Conservation (phyloP, 345 rosid species). For the Triadica sebifera region DNA sequence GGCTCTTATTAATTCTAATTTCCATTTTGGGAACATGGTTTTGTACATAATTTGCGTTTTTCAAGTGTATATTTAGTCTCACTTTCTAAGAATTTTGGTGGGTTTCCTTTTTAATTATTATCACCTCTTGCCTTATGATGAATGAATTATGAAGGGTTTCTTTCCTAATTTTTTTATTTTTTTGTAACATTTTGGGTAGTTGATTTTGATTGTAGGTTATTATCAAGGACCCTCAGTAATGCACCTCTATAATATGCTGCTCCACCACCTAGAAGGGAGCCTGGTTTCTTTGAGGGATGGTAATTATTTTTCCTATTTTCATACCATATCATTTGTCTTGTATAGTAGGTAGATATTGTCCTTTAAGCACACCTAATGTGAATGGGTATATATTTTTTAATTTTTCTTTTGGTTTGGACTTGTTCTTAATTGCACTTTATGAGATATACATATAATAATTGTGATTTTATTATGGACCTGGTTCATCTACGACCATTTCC, state of each 20-base stretch:
- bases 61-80: too few species aligned
- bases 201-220: slow-evolving; percentile 32
- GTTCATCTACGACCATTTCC: neutral
- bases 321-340: neutral
- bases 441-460: too few species aligned
- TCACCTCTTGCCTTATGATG: too few species aligned
- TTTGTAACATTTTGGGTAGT: neutral
- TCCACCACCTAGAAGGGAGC: too few species aligned
- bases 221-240: slow-evolving; percentile 50
- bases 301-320: slow-evolving; percentile 7
- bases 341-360: too few species aligned
- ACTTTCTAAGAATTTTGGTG: neutral
- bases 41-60: too few species aligned
- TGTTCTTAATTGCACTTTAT: slow-evolving; percentile 5
- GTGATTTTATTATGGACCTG: neutral
- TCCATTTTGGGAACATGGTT: neutral
- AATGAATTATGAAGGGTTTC: neutral
- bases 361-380: too few species aligned
- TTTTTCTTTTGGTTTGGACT: neutral
- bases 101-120: neutral
- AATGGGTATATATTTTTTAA: too few species aligned
- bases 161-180: neutral
- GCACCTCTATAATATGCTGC: slow-evolving; percentile 43
- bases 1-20: neutral
- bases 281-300: slow-evolving; percentile 52